Evolutionary conservation across 2,329 filamentous ascomycete genomes (phyloP).

Genomic region (Chaetomium strumarium): DNA sequence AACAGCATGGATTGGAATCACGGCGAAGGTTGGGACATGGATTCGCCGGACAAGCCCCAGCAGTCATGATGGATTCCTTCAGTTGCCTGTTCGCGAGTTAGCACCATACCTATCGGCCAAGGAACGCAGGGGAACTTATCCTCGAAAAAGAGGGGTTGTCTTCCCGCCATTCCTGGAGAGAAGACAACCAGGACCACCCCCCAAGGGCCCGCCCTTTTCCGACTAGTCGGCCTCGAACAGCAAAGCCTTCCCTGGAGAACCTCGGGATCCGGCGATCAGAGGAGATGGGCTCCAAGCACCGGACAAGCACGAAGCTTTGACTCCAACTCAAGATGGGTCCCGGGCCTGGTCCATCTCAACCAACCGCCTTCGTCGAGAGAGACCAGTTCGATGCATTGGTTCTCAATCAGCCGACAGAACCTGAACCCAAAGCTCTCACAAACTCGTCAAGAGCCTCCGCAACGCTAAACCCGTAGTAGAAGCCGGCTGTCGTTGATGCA

Average conservation of each 20-base stretch:
- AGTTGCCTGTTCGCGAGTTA: conserved; percentile 23
- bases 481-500: conserved; percentile 24
- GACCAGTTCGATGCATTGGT: conserved; percentile 20
- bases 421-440: conserved; percentile 12
- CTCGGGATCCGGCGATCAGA: conserved; percentile 5
- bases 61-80: neutral
- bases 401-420: conserved; percentile 12
- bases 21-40: no score
- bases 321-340: conserved; percentile 90
- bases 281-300: conserved; percentile 31
- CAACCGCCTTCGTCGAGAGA: conserved; percentile 19
- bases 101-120: conserved; percentile 15
- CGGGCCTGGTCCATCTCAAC: conserved; percentile 33
- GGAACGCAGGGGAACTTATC: conserved; percentile 42
- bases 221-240: conserved; percentile 25
- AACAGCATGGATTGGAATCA: no score
- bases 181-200: conserved; percentile 44
- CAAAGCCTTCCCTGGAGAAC: conserved; percentile 20
- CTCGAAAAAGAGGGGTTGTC: conserved; percentile 41
- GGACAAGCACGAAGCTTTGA: conserved; percentile 94
- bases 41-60: neutral
- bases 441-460: conserved; percentile 13
- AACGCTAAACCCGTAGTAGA: conserved; percentile 13
- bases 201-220: conserved; percentile 34
- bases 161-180: conserved; percentile 45